Conservation (phyloP, 306 rosid species). For the Cercis canadensis region DNA sequence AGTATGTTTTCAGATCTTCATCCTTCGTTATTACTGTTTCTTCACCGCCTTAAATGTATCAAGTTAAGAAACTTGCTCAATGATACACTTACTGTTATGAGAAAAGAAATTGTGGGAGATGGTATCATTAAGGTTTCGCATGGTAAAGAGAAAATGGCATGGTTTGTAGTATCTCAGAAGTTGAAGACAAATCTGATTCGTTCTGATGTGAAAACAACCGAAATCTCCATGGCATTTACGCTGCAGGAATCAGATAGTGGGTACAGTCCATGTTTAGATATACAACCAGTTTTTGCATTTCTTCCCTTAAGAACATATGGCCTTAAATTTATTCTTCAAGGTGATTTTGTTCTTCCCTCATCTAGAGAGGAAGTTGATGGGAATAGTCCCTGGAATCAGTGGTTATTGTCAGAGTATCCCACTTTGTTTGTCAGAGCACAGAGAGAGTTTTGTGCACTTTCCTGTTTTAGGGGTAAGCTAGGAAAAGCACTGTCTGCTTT, state of each 20-base stretch:
- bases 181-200: slow-evolving; percentile 64
- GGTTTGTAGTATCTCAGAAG: slow-evolving; percentile 86
- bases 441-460: slow-evolving; percentile 77
- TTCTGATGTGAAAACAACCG: slow-evolving; percentile 72
- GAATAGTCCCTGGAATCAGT: slow-evolving; percentile 95
- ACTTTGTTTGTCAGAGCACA: slow-evolving; percentile 78
- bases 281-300: slow-evolving; percentile 92
- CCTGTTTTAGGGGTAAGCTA: slow-evolving; percentile 70
- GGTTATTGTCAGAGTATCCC: slow-evolving; percentile 91
- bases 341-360: slow-evolving; percentile 97
- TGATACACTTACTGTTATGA: slow-evolving; percentile 74
- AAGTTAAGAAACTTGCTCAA: slow-evolving; percentile 72
- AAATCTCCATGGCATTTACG: slow-evolving; percentile 89
- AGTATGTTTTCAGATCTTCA: slow-evolving; percentile 91
- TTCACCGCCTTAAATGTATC: slow-evolving; percentile 90
- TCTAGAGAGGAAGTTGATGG: slow-evolving; percentile 99
- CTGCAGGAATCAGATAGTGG: slow-evolving; percentile 66
- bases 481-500: slow-evolving; percentile 90
- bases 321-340: slow-evolving; percentile 90
- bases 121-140: slow-evolving; percentile 82
- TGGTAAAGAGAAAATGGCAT: slow-evolving; percentile 81
- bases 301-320: slow-evolving; percentile 95
- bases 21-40: slow-evolving; percentile 90
- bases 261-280: slow-evolving; percentile 67
- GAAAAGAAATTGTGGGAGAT: slow-evolving; percentile 75